phyloP scores from a whole-genome alignment of 2,329 filamentous ascomycete genomes.

The Epichloe typhina region DNA sequence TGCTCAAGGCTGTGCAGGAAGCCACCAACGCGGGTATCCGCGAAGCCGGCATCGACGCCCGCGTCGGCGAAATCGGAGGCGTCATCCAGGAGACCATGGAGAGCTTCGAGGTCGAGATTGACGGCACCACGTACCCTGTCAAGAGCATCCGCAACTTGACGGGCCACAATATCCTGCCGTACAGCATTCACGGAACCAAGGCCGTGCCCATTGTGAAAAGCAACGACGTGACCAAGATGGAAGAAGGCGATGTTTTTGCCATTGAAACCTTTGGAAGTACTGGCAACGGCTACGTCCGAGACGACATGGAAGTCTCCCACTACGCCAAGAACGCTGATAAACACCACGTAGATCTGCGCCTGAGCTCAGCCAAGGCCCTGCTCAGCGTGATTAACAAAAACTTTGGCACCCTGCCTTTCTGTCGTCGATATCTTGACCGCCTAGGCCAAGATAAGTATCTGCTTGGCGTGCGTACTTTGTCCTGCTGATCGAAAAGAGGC shows the following conservation, averaged over 20 bases:
- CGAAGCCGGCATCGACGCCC: conserved; percentile 83
- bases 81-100: conserved; percentile 87
- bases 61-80: conserved; percentile 73
- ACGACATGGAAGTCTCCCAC: conserved; percentile 83
- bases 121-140: conserved; percentile 64
- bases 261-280: conserved; percentile 95
- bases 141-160: conserved; percentile 81
- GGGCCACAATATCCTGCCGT: conserved; percentile 80
- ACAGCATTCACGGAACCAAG: conserved; percentile 85
- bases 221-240: conserved; percentile 86
- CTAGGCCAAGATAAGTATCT: conserved; percentile 93
- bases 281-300: conserved; percentile 73
- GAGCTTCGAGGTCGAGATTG: conserved; percentile 77
- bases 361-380: conserved; percentile 73
- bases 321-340: conserved; percentile 67
- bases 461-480: conserved; percentile 51
- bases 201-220: conserved; percentile 89
- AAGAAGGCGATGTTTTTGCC: conserved; percentile 88
- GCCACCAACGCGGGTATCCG: conserved; percentile 72
- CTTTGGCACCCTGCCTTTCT: conserved; percentile 86
- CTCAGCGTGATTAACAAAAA: conserved; percentile 90
- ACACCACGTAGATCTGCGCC: conserved; percentile 59
- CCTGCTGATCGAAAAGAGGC: background rate
- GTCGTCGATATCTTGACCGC: conserved; percentile 78
- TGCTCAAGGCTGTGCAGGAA: conserved; percentile 59